Evolutionary conservation across 2,329 filamentous ascomycete genomes (phyloP), one percentile per base, ranked within the genome.

Genomic region (Ophiostoma piceae): DNA sequence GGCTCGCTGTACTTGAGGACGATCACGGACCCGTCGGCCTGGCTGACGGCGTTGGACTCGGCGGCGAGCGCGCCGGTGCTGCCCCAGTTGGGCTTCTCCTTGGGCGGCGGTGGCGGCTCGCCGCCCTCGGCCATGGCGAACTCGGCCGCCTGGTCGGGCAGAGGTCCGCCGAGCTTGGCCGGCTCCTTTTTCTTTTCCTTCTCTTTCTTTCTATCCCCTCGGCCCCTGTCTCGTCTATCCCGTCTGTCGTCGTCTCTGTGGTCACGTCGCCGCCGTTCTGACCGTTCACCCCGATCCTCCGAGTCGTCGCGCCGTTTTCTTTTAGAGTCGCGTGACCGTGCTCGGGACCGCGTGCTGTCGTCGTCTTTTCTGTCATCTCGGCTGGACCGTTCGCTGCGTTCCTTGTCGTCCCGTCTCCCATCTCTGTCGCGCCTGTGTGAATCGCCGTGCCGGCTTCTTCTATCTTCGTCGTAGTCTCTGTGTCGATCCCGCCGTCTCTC

Each of bases 1-100:
- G 95, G 95, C 79, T 99, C 95, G 80, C 97, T 92, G 79, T 99
- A 99, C 82, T 98, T 98, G 66, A 99, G 86, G 2, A 92, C 88
- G 69, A 97, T 88, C 29, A 85, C 85, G 3, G 88, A 90, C 70
- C 92, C 92, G 75, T 88, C 88, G 35, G 87, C 87, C 73, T 96
- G 88, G 8, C 88, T 88, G 22, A 89, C 70, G 1, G 87, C 83
- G 78, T 99, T 98, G 68, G 93, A 93, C 73, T 92, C 93, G 64
- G 93, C 92, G 2, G 95, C 95, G 22, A 99, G 84, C 8, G 90
- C 83, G 37, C 95, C 95, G 0, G 93, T 93, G 43, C 84, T 87
- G 26, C 85, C 87, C 79, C 90, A 96, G 79, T 97, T 99, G 57
- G 94, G 91, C 78, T 93, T 94, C 78, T 98, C 90, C 76, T 95